These are phyloP conservation scores for Phaseolus lunatus DNA, from an alignment of 306 rosid species.

Conservation along the genomic window DNA sequence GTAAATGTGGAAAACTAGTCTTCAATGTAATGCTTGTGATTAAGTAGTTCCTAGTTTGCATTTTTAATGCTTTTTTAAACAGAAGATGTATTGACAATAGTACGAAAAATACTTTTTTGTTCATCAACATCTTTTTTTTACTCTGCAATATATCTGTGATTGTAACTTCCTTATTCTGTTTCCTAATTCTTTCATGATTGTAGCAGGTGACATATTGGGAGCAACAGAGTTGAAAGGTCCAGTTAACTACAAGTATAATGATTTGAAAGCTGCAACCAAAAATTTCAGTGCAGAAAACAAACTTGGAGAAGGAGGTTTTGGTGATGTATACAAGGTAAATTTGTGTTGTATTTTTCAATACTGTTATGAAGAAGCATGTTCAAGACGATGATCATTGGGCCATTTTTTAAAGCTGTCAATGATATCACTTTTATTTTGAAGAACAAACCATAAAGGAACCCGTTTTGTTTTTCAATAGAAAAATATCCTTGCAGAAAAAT, in stretches of 20 bases:
- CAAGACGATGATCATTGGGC: neutral
- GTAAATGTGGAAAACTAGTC: neutral
- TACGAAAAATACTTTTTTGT: too few relatives aligned
- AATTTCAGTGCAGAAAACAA: constrained; percentile 60
- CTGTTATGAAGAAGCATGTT: neutral
- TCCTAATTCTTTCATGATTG: too few relatives aligned
- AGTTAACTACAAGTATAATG: constrained; percentile 55
- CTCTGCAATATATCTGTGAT: neutral
- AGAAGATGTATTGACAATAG: neutral
- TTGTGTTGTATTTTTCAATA: neutral
- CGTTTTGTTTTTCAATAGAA: too few relatives aligned
- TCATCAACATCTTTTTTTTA: too few relatives aligned
- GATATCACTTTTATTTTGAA: too few relatives aligned
- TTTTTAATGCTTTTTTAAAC: neutral
- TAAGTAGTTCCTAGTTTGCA: neutral
- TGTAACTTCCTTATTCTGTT: too few relatives aligned
- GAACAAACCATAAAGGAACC: too few relatives aligned
- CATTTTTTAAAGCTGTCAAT: too few relatives aligned
- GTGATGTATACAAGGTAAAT: constrained; percentile 73
- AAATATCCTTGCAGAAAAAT: neutral
- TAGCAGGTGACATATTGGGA: constrained; percentile 67
- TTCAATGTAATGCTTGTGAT: neutral
- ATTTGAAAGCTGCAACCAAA: constrained; percentile 65
- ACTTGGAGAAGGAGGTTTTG: constrained; percentile 78
- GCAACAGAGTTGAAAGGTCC: constrained; percentile 78